Base-by-base conservation (phyloP, 805 yeast species). In the Hanseniaspora jakobsenii region DNA sequence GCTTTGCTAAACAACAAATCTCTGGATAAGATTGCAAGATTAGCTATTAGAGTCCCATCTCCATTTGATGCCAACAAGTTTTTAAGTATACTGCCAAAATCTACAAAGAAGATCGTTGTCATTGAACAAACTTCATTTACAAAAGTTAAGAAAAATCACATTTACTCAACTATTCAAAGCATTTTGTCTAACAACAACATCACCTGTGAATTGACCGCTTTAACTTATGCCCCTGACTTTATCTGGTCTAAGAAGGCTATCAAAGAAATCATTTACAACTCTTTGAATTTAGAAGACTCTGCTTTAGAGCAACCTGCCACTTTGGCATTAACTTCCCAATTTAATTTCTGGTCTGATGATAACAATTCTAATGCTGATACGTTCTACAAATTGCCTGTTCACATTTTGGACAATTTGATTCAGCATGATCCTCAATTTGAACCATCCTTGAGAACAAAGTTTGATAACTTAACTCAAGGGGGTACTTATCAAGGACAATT, bases 51-150 rank as follows among this genome's bases (percentile, higher is more conserved):
- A 62, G 74, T 83, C 35, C 89, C 93, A 45, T 64, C 78, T 43
- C 95, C 95, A 10, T 85, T 86, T 62, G 75, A 78, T 53, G 67
- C 72, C 27, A 67, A 66, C 26, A 72, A 71, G 52, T 85, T 86
- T 58, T 64, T 73, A 41, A 56, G 65, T 3, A 56, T 70, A 9
- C 65, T 87, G 41, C 89, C 94, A 23, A 49, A 59, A 3, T 59
- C 80, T 3, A 64, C 78, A 17, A 69, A 71, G 51, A 69, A 70
- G 48, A 62, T 87, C 44, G 77, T 81, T 37, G 82, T 85, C 24
- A 64, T 87, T 50, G 78, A 78, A 36, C 86, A 80, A 60, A 57
- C 72, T 26, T 30, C 23, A 8, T 16, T 23, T 22, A 28, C 35
- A 22, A 30, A 42, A 16, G 26, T 24, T 12, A 34, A 42, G 22